A percentile compares a stretch with the other conserved stretches of the same genome.
Conservation (phyloP, 108 stramenopile genomes). For the Stephanodiscus triporus region DNA sequence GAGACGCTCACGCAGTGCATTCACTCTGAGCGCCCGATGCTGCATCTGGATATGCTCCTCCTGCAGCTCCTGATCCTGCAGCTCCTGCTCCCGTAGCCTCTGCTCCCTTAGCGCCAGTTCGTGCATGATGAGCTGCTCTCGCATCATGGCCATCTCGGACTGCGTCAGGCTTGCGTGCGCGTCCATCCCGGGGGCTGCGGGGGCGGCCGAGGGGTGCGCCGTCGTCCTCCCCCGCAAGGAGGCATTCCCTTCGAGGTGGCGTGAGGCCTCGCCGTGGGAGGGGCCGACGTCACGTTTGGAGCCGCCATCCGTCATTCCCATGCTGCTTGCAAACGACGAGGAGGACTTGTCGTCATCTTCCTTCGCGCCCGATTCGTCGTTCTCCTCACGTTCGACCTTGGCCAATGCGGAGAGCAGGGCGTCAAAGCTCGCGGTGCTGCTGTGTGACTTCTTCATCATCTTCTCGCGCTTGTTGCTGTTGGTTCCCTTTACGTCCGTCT, state of each 20-base stretch:
- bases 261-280: neutral
- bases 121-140: neutral
- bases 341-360: slow-evolving; percentile 14
- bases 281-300: neutral
- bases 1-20: slow-evolving; percentile 2
- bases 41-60: neutral
- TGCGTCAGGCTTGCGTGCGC: neutral
- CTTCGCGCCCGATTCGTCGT: slow-evolving; percentile 3
- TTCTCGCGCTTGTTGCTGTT: neutral
- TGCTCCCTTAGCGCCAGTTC: neutral
- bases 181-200: neutral
- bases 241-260: neutral
- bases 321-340: neutral
- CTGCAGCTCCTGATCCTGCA: slow-evolving; percentile 6
- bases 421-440: slow-evolving; percentile 29
- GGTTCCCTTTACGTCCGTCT: neutral
- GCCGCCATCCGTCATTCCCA: neutral
- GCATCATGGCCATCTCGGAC: slow-evolving; percentile 2
- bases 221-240: too few species aligned
- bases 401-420: slow-evolving; percentile 28
- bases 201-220: too few species aligned
- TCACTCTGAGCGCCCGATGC: neutral
- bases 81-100: neutral
- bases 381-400: slow-evolving; percentile 22
- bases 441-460: neutral